Base-by-base conservation (phyloP, 2,329 filamentous ascomycete genomes). In the Rhinocladiella similis region DNA sequence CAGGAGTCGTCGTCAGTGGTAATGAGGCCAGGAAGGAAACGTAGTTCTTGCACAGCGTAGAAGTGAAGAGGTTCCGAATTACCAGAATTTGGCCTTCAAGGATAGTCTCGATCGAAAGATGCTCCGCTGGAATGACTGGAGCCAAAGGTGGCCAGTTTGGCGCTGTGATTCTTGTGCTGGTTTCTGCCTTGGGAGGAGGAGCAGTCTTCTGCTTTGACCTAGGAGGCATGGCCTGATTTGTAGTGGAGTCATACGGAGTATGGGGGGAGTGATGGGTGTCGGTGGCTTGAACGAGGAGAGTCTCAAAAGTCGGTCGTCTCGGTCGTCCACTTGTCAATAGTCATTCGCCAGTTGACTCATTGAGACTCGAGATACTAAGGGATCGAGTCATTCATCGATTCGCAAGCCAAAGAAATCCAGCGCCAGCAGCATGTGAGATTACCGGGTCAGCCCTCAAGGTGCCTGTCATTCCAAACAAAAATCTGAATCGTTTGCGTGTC, bases 1-100 rank as follows among this genome's bases (percentile, higher is more conserved):
- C 85, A 0, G 90, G 90, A 0, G 90, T 96, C 1, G 90, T 95
- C 43, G 81, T 82, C 45, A 96, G 75, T 0, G 90, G 86, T 2
- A 96, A 74, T 0, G 81, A 82, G 9, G 82, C 78, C 1, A 95
- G 81, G 66, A 93, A 94, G 1, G 83, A 79, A 48, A 91, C 82
- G 70, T 93, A 95, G 54, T 81, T 84, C 64, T 85, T 86, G 77
- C 90, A 94, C 5, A 96, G 80, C 3, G 79, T 83, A 9, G 83
- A 80, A 0, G 90, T 88, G 75, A 90, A 91, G 70, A 96, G 87
- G 59, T 84, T 87, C 1, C 83, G 80, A 55, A 94, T 79, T 3
- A 90, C 81, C 47, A 91, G 75, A 50, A 96, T 89, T 68, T 91
- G 91, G 59, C 82, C 77, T 0, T 75, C 70, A n/a, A 86, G 69